phyloP scores from a whole-genome alignment of 2,329 filamentous ascomycete genomes.

The Fusarium sulawesiense region DNA sequence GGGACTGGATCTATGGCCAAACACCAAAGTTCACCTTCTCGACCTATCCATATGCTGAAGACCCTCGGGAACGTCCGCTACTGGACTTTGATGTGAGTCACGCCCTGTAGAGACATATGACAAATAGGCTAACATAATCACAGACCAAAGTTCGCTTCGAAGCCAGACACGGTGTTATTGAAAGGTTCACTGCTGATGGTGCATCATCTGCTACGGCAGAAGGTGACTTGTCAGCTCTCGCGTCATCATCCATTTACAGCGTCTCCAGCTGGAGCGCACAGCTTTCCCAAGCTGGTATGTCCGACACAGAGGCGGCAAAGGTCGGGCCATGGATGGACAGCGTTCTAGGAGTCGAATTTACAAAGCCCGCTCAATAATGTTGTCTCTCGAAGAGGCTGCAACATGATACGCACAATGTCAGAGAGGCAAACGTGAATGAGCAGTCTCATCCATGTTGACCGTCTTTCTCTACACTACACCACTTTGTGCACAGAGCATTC shows the following conservation, averaged over 20 bases:
- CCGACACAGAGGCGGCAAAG: conserved; percentile 34
- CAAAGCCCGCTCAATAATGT: conserved; percentile 35
- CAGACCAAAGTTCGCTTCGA: conserved; percentile 53
- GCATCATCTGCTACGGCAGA: conserved; percentile 16
- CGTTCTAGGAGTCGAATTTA: conserved; percentile 49
- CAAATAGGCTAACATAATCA: conserved; percentile 8
- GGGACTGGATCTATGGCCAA: conserved; percentile 84
- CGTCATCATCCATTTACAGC: conserved; percentile 38
- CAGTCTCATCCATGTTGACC: conserved; percentile 13
- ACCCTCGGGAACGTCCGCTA: conserved; percentile 66
- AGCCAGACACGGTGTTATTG: conserved; percentile 53
- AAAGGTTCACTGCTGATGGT: conserved; percentile 48
- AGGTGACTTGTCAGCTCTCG: conserved; percentile 28
- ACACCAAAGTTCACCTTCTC: conserved; percentile 85
- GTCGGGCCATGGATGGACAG: conserved; percentile 49
- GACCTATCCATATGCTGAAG: conserved; percentile 67
- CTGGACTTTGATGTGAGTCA: conserved; percentile 59
- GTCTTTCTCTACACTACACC: conserved; percentile 31
- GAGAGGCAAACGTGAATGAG: conserved; percentile 23
- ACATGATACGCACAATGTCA: conserved; percentile 26
- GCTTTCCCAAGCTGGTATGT: conserved; percentile 45
- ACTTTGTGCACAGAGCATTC: conserved; percentile 27
- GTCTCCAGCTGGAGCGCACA: conserved; percentile 45
- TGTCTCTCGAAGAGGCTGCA: conserved; percentile 23
- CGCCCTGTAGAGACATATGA: neutral